Conservation (phyloP, 2,329 filamentous ascomycete genomes). For the Septoria linicola region DNA sequence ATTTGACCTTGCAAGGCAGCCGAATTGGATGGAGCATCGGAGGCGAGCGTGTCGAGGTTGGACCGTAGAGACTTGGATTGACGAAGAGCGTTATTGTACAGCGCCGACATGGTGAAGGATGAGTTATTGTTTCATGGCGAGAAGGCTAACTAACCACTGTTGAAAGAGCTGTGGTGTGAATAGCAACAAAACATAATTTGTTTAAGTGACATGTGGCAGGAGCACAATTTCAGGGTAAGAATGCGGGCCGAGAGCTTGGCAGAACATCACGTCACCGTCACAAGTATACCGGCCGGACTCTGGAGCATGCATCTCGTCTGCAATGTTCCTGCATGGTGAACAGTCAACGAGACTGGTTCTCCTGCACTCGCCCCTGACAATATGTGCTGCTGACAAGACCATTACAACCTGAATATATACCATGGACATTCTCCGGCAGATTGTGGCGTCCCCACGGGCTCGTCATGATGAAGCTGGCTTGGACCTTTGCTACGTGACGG, state of each 20-base stretch:
- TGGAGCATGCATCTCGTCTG: too few species aligned
- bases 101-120: conserved; percentile 44
- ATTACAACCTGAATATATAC: not conserved
- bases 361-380: too few species aligned
- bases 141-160: not conserved
- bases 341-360: too few species aligned
- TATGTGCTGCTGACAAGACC: too few species aligned
- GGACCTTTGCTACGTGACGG: conserved; percentile 93
- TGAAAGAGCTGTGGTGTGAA: too few species aligned
- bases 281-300: too few species aligned
- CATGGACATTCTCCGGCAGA: conserved; percentile 69
- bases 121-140: conserved; percentile 5
- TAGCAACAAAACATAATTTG: too few species aligned
- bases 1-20: conserved; percentile 62
- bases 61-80: conserved; percentile 77
- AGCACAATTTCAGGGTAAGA: too few species aligned
- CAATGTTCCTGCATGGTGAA: too few species aligned
- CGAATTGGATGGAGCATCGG: conserved; percentile 58
- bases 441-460: conserved; percentile 82
- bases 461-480: conserved; percentile 83
- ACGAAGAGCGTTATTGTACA: conserved; percentile 83
- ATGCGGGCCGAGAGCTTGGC: too few species aligned
- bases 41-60: conserved; percentile 70
- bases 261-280: too few species aligned
- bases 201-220: too few species aligned